These are phyloP conservation scores for Colletotrichum simmondsii DNA, from an alignment of 2,329 filamentous ascomycete species.

Conservation along the genomic window DNA sequence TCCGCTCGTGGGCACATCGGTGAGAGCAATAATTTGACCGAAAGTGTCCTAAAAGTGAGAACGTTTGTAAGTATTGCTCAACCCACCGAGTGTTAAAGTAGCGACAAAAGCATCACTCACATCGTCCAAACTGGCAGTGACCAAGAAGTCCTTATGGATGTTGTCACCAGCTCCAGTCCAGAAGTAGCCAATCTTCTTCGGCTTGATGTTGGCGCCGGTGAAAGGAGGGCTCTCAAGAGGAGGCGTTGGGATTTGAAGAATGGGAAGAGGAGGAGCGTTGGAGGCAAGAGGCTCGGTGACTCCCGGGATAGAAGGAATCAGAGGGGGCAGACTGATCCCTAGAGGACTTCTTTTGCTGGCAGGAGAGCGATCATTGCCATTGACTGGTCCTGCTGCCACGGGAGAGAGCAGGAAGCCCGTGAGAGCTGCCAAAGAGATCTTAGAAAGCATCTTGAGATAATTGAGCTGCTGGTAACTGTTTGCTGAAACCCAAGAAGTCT, in stretches of 20 bases:
- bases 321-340: slow-evolving; percentile 58
- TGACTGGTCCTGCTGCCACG: neutral
- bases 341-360: slow-evolving; percentile 41
- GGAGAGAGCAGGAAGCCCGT: neutral
- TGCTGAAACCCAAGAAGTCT: neutral
- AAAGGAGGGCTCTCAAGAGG: slow-evolving; percentile 66
- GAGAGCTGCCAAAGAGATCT: neutral
- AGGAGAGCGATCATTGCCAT: slow-evolving; percentile 8
- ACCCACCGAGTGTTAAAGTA: too few species aligned
- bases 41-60: slow-evolving; percentile 61
- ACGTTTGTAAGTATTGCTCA: neutral
- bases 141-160: slow-evolving; percentile 67
- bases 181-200: slow-evolving; percentile 75
- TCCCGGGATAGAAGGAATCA: slow-evolving; percentile 69
- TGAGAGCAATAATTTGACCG: slow-evolving; percentile 66
- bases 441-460: neutral
- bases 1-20: slow-evolving; percentile 68
- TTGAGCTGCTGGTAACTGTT: neutral
- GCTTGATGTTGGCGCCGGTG: slow-evolving; percentile 63
- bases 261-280: slow-evolving; percentile 64
- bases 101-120: slow-evolving; percentile 42
- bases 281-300: slow-evolving; percentile 66
- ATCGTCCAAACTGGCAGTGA: slow-evolving; percentile 69
- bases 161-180: slow-evolving; percentile 72
- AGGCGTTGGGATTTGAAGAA: slow-evolving; percentile 69